phyloP scores from a whole-genome alignment of 129 eudicot genomes.

The Logfia minima region DNA sequence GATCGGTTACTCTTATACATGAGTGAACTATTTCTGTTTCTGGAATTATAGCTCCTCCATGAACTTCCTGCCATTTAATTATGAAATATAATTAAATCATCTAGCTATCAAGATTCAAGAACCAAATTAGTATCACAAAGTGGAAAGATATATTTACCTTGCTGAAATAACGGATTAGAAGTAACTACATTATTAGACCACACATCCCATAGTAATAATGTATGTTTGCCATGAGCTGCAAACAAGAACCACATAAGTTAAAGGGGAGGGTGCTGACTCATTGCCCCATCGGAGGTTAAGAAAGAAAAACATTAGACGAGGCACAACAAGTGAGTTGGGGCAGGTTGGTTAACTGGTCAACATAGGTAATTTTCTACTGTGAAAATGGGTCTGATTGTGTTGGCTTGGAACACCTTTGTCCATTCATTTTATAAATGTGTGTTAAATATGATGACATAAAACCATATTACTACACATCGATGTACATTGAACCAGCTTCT shows the following conservation, averaged over 20 bases:
- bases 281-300: not conserved
- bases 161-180: constrained; percentile 90
- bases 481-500: not conserved
- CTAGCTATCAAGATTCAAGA: constrained; percentile 18
- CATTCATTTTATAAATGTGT: not conserved
- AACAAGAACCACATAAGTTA: constrained; percentile 5
- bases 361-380: not conserved
- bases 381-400: not conserved
- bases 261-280: not conserved
- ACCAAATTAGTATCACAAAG: constrained; percentile 2
- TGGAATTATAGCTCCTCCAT: constrained; percentile 70
- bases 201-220: constrained; percentile 88
- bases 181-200: constrained; percentile 65
- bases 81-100: constrained; percentile 15
- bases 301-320: not conserved
- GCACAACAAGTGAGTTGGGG: not conserved
- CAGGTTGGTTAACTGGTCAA: not conserved
- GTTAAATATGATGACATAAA: not conserved
- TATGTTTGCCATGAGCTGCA: constrained; percentile 78
- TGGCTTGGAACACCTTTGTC: not conserved
- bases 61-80: constrained; percentile 62
- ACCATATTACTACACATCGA: too few relatives aligned
- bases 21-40: constrained; percentile 81
- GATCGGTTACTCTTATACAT: constrained; percentile 68
- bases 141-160: constrained; percentile 49